phyloP scores from a whole-genome alignment of 1,139 yeast genomes.

The Taphrina populina region DNA sequence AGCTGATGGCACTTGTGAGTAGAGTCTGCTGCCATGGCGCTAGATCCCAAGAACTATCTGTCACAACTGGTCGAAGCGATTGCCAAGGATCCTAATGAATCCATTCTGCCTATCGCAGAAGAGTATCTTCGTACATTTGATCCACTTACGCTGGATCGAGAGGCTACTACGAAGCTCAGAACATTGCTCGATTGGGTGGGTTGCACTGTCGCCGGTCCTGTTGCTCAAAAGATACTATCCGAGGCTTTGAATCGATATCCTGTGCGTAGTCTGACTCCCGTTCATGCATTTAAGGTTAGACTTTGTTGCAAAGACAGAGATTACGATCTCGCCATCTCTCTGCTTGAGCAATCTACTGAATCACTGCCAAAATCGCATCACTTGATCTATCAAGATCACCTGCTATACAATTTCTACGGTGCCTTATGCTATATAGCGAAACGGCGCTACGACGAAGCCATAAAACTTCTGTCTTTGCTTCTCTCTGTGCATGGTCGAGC shows the following conservation, averaged over 20 bases:
- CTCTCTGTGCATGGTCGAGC: slow-evolving; percentile 36
- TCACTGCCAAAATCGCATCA: slow-evolving; percentile 7
- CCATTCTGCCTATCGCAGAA: not conserved
- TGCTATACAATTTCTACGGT: slow-evolving; percentile 41
- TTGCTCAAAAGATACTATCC: too few species aligned
- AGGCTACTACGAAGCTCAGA: not conserved
- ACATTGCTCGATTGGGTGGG: slow-evolving; percentile 16
- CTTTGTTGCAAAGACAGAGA: slow-evolving; percentile 6
- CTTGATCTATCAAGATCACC: slow-evolving; percentile 36
- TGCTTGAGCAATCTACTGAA: slow-evolving; percentile 9
- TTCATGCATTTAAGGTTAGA: slow-evolving; percentile 11
- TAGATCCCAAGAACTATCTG: not conserved
- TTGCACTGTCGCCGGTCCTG: too few species aligned
- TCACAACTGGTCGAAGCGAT: not conserved
- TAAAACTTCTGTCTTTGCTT: slow-evolving; percentile 40
- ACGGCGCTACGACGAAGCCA: slow-evolving; percentile 40
- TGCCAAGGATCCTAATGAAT: not conserved
- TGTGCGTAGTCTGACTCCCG: slow-evolving; percentile 7
- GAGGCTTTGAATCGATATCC: slow-evolving; percentile 12
- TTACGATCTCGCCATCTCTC: slow-evolving; percentile 8
- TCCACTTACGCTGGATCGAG: slow-evolving; percentile 1
- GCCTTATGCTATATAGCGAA: slow-evolving; percentile 39
- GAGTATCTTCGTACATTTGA: not conserved
- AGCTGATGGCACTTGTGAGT: too few species aligned
- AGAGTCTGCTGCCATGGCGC: too few species aligned